Evolutionary conservation across 352 stramenopile genomes (phyloP).

Genomic region (Pythium aphanidermatum): DNA sequence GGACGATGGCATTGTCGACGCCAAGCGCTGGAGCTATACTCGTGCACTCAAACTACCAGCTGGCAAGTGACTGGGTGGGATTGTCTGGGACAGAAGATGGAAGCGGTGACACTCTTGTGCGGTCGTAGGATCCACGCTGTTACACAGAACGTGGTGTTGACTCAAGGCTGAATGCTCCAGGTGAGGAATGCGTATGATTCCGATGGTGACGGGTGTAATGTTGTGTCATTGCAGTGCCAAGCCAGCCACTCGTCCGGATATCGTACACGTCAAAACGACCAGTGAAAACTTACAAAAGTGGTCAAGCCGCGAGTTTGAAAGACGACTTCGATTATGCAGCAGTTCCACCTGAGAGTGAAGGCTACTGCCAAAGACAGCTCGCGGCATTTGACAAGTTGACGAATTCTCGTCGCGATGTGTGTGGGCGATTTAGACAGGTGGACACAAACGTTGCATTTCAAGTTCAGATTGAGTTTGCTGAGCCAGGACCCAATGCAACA

Average conservation of each 20-base stretch:
- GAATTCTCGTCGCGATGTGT: conserved; percentile 44
- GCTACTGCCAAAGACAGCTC: conserved; percentile 47
- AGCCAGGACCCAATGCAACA: conserved; percentile 21
- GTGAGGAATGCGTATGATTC: conserved; percentile 10
- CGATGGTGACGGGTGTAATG: not conserved
- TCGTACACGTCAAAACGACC: conserved; percentile 40
- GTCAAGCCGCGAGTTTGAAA: conserved; percentile 31
- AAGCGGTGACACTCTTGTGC: conserved; percentile 1
- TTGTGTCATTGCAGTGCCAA: conserved; percentile 18
- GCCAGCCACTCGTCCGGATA: conserved; percentile 35
- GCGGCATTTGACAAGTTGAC: conserved; percentile 28
- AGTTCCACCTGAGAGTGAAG: conserved; percentile 39
- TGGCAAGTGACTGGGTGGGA: conserved; percentile 13
- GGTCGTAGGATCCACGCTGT: conserved; percentile 38
- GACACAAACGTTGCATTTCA: conserved; percentile 35
- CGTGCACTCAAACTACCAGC: conserved; percentile 44
- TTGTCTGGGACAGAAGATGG: not conserved
- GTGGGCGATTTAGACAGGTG: conserved; percentile 33
- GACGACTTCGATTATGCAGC: conserved; percentile 36
- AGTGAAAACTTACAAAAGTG: conserved; percentile 28
- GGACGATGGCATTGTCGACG: conserved; percentile 29
- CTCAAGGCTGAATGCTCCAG: conserved; percentile 37
- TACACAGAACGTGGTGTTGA: conserved; percentile 53
- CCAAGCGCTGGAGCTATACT: conserved; percentile 38
- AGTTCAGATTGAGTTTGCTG: conserved; percentile 43